Evolutionary conservation across 768 basidiomycete genomes (phyloP).

Genomic region (Hypholoma sublateritium): DNA sequence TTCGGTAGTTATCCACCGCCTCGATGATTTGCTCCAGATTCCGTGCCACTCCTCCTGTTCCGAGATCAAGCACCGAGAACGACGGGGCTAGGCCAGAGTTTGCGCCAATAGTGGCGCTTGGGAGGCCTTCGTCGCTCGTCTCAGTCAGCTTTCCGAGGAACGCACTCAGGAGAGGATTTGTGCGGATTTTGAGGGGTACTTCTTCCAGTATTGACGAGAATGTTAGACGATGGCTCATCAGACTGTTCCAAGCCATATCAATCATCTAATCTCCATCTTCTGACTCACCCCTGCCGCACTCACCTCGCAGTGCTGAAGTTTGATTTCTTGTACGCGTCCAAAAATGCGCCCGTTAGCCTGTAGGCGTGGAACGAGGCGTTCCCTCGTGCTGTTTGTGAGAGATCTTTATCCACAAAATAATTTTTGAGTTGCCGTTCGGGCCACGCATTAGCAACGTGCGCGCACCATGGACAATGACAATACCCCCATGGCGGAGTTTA

Average conservation of each 20-base stretch:
- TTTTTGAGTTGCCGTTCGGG: conserved; percentile 5
- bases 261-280: conserved; percentile 9
- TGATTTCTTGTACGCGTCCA: conserved; percentile 77
- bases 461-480: conserved; percentile 83
- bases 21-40: conserved; percentile 87
- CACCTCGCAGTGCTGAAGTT: conserved; percentile 88
- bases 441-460: conserved; percentile 19
- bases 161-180: conserved; percentile 75
- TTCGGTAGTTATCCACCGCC: conserved; percentile 80
- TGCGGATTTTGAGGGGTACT: conserved; percentile 81
- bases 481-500: conserved; percentile 80
- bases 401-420: conserved; percentile 45
- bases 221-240: conserved; percentile 78
- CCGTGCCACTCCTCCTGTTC: conserved; percentile 64
- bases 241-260: conserved; percentile 40
- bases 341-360: conserved; percentile 74
- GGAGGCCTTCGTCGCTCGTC: conserved; percentile 37
- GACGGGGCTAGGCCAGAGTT: conserved; percentile 52
- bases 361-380: conserved; percentile 91
- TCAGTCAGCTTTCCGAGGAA: conserved; percentile 70
- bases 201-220: conserved; percentile 87
- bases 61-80: conserved; percentile 70
- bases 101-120: conserved; percentile 34
- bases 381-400: conserved; percentile 76
- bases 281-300: conserved; percentile 18